Base-by-base conservation (phyloP, 129 eudicot genomes). In the Escallonia rubra region DNA sequence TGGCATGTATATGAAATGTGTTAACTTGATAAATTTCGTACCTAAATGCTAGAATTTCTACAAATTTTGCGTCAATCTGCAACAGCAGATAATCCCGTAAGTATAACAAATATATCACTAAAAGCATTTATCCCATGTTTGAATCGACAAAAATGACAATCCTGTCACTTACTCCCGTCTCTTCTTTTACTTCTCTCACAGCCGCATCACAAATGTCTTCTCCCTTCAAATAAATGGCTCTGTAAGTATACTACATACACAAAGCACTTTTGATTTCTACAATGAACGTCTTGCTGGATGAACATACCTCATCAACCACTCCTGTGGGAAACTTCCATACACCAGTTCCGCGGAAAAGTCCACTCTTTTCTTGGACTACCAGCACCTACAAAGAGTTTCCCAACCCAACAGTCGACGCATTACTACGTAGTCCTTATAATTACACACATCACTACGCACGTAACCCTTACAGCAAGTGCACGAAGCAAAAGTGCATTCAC, bases 261-360 rank as follows among this genome's bases (percentile, higher is more conserved):
- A 12, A 4, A 11, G 14, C 8, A 13, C 15, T 45, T 41, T 49
- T 23, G 12, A 23, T 41, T 38, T 14, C 51, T 41, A 48, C 11
- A 61, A 67, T 42, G 64, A 56, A n/a, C 43, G 59, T 49, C 61
- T 73, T 49, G 12, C 52, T 46, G 46, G 70, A 39, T 63, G 70
- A 6, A 58, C 63, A 62, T 78, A 90, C 95, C 97, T 86, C 95
- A 72, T 86, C 90, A 66, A 85, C 95, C 14, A 90, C 88, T 80
- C 97, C 95, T 2, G 97, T 90, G 43, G 97, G 97, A 65, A 90
- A 79, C 83, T 90, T 90, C 95, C 97, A 90, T 41, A 86, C 66
- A 14, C 95, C 97, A 4, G 79, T 74, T 82, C 91, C 95, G 49
- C 79, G 74, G 41, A 90, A 81, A 38, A 41, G 63, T 62, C 95